Base-by-base conservation (phyloP, 257 asterid species). In the Plantago elongata region DNA sequence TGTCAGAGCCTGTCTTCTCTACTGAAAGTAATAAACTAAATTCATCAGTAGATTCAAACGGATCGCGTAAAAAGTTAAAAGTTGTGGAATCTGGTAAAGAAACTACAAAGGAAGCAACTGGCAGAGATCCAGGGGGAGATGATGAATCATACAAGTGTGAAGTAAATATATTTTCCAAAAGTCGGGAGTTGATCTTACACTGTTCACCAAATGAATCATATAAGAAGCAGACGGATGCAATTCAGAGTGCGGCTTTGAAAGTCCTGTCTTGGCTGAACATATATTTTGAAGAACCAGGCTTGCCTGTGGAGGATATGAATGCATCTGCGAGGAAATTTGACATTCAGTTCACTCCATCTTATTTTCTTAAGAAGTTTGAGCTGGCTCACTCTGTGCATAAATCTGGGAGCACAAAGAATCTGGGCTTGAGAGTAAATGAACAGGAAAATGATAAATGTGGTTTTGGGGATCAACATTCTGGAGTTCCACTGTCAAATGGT, bases 1-100 rank as follows among this genome's bases (percentile, higher is more conserved):
- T 89, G 69, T 72, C 89, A 40, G 99, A 89, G 78, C 99, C 99
- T 51, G 73, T 77, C 59, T 77, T 91, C 75, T 74, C 75, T 60
- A 45, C 66, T 57, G 75, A 68, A 69, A 78, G 75, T 50, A 67
- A 34, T 60, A 55, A 67, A 49, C 45, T 42, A 40, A 84, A 75
- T 54, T 65, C 76, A 45, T 69, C 69, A 57, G 61, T 65, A 40
- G 83, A 75, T 63, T 58, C 69, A 65, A 77, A 82, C 66, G 91
- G 83, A 66, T 77, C 84, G 15, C 69, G 67, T 70, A 84, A 78
- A 65, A 86, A 81, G 79, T 61, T 75, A 79, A 84, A 79, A 79
- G 83, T 77, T 48, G 61, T 71, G 9, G 68, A 74, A 69, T 73
- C 76, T 27, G 69, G 65, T 52, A 72, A 71, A 64, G 76, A 76